Base-by-base conservation (phyloP, 257 asterid species). In the Buddleja alternifolia region DNA sequence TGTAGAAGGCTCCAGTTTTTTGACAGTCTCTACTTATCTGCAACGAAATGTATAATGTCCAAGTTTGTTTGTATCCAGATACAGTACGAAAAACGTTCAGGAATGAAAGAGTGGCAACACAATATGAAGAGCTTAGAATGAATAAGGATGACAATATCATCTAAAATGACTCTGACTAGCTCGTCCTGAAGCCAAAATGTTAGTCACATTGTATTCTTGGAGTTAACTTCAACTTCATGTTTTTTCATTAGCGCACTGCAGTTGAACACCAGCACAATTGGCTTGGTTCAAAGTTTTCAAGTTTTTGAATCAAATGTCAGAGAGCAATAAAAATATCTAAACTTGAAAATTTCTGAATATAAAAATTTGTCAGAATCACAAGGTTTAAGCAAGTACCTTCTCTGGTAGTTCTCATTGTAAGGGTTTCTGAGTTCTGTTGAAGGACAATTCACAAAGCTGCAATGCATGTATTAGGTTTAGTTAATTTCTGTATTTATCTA, bases 1-100 rank as follows among this genome's bases (percentile, higher is more conserved):
- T 60, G 90, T 52, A 68, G 93, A 86, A 71, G 91, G 89, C 71
- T 92, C 98, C 50, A 92, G 79, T 76, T 92, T 97, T n/a, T 61
- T 90, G 98, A 70, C 98, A 92, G 73, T 92, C 98, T 79, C 98
- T 83, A 78, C 97, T 92, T 78, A 92, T 90, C 98, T 92, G 93
- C 79, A 81, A 65, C 21, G 16, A 81, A 73, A 68, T 44, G 66
- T 72, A 78, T 19, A 44, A 48, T 41, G 20, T 21, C 19, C 47
- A 51, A 63, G 16, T 41, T 34, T 47, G n/a, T 58, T 41, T 24
- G 10, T 44, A 12, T 17, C 65, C 20, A 9, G 40, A 54, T 10
- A 3, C 44, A 54, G 25, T 17, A 63, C 47, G 59, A 47, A 1
- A 47, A 65, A 32, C 14, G 11, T 42, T 9, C 57, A 16, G 45